Evolutionary conservation across 1,139 yeast species (phyloP).

Genomic region (Geotrichum cucujoidarum): DNA sequence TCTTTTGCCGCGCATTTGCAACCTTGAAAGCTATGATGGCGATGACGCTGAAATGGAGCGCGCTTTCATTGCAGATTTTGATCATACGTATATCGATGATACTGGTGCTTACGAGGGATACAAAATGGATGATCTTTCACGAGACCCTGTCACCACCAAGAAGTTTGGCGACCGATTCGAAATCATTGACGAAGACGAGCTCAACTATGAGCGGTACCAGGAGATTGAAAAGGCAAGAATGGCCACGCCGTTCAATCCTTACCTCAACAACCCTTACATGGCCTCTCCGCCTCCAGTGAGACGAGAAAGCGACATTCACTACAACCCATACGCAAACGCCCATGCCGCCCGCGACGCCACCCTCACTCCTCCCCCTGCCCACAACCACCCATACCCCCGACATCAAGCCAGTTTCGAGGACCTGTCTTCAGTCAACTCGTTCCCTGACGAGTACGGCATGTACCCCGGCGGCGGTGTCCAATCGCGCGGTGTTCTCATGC

Average conservation of each 20-base stretch:
- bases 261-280: conserved; percentile 1
- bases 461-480: not conserved
- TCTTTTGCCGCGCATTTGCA: conserved; percentile 23
- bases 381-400: too few relatives aligned
- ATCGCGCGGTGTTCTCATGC: conserved; percentile 8
- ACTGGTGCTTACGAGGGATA: conserved; percentile 1
- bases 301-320: not conserved
- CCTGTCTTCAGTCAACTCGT: conserved; percentile 1
- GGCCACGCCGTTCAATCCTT: conserved; percentile 14
- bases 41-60: conserved; percentile 16
- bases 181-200: conserved; percentile 30
- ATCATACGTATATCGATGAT: not conserved
- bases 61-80: conserved; percentile 13
- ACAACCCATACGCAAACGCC: not conserved
- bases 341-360: not conserved
- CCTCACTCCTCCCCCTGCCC: not conserved
- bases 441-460: not conserved
- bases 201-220: conserved; percentile 29
- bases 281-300: conserved; percentile 1
- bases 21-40: conserved; percentile 2
- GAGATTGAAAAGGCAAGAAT: conserved; percentile 15
- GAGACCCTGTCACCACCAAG: conserved; percentile 11
- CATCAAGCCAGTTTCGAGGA: too few relatives aligned
- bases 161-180: conserved; percentile 25
- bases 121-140: conserved; percentile 3